These are phyloP conservation scores for Corrigiola litoralis DNA, from an alignment of 179 eudicot species.

Conservation along the genomic window DNA sequence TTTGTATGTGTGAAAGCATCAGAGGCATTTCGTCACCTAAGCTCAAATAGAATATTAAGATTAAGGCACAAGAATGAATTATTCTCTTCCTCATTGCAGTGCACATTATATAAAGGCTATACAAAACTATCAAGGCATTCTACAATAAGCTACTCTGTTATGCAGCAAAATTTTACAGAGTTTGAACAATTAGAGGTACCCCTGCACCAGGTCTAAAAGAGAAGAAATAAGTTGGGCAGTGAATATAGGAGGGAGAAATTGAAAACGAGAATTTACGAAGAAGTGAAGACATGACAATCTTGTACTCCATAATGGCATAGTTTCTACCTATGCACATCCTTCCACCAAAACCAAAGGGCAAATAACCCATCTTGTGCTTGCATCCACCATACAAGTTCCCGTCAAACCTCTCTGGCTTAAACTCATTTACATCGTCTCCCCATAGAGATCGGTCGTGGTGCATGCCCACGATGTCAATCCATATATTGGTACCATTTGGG, in stretches of 20 bases:
- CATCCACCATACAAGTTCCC: constrained; percentile 68
- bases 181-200: constrained; percentile 50
- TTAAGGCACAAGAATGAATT: no score
- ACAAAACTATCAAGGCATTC: background rate
- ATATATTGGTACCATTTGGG: constrained; percentile 79
- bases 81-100: no score
- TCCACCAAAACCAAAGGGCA: constrained; percentile 97
- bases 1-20: no score
- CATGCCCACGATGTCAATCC: constrained; percentile 89
- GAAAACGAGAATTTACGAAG: constrained; percentile 59
- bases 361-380: constrained; percentile 75
- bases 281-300: constrained; percentile 52
- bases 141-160: no score
- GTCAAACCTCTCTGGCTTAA: constrained; percentile 73
- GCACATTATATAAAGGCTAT: background rate
- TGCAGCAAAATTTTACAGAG: constrained; percentile 21
- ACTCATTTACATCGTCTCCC: constrained; percentile 75
- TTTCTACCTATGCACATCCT: constrained; percentile 90
- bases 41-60: no score
- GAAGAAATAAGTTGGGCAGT: constrained; percentile 60
- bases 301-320: constrained; percentile 69
- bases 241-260: constrained; percentile 58
- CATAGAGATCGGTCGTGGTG: constrained; percentile 70
- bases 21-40: no score
- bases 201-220: constrained; percentile 71